Percentiles rank a stretch among this genome's conserved stretches.
phyloP scores from a whole-genome alignment of 176 grass and related monocot species.

The Oryza glumipatula region DNA sequence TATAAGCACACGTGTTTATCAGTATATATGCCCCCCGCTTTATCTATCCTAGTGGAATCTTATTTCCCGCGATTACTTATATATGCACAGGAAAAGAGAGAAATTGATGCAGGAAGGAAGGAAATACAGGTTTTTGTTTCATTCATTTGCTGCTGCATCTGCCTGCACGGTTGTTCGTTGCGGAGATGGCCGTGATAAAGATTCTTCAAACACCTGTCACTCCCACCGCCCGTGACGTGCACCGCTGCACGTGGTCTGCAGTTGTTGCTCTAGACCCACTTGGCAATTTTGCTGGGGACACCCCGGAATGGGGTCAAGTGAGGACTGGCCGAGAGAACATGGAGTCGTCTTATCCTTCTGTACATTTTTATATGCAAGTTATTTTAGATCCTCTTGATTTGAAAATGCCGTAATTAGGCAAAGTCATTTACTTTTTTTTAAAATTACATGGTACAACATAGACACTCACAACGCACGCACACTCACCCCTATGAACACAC shows the following conservation, averaged over 20 bases:
- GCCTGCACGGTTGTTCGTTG: slow-evolving; percentile 13
- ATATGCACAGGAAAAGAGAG: slow-evolving; percentile 1
- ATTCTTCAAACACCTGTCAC: slow-evolving; percentile 23
- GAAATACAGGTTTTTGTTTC: slow-evolving; percentile 21
- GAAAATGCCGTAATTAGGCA: neutral
- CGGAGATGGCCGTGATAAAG: neutral
- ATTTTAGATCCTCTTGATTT: neutral
- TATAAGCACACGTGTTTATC: slow-evolving; percentile 42
- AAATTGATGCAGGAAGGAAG: neutral
- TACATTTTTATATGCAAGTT: neutral
- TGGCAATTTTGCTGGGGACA: neutral
- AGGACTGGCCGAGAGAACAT: neutral
- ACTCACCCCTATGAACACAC: too few relatives aligned
- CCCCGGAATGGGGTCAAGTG: neutral
- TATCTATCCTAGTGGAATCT: neutral
- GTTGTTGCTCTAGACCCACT: neutral
- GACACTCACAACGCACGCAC: too few relatives aligned
- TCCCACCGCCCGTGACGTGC: slow-evolving; percentile 10
- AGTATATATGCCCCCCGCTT: neutral
- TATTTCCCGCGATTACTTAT: slow-evolving; percentile 16
- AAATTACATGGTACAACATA: too few relatives aligned
- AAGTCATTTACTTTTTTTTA: neutral
- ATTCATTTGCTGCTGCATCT: neutral
- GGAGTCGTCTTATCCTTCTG: neutral
- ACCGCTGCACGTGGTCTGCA: slow-evolving; percentile 28